Evolutionary conservation across 2,329 filamentous ascomycete species (phyloP).

Genomic region (Acrocalymma vagum): DNA sequence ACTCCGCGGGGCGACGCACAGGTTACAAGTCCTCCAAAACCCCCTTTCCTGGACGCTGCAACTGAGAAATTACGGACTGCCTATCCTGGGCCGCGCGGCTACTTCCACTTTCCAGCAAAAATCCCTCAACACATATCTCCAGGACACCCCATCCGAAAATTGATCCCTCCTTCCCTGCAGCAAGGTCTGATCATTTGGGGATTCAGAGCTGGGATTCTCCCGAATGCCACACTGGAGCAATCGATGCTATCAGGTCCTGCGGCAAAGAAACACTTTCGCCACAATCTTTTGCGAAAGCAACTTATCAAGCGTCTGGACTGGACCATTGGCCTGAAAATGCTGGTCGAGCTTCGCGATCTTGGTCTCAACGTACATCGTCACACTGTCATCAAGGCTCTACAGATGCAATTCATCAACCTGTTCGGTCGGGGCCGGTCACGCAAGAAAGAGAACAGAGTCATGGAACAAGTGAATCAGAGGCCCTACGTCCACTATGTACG

Average conservation of each 20-base stretch:
- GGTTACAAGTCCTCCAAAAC: constrained; percentile 29
- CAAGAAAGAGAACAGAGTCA: constrained; percentile 31
- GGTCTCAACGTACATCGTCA: constrained; percentile 33
- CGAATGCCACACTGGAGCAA: constrained; percentile 33
- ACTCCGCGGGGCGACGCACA: constrained; percentile 28
- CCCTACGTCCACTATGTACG: constrained; percentile 32
- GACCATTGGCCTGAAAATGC: constrained; percentile 34
- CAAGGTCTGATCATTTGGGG: constrained; percentile 46
- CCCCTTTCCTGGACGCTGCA: constrained; percentile 29
- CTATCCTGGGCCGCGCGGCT: constrained; percentile 18
- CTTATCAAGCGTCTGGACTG: constrained; percentile 31
- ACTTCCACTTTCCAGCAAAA: constrained; percentile 24
- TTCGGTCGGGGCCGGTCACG: constrained; percentile 34
- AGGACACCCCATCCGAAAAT: constrained; percentile 34
- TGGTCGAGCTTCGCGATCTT: constrained; percentile 38
- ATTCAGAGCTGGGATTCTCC: constrained; percentile 37
- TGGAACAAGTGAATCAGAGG: constrained; percentile 29
- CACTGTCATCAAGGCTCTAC: constrained; percentile 36
- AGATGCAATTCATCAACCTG: constrained; percentile 36
- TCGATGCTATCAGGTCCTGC: constrained; percentile 22
- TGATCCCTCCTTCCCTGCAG: constrained; percentile 33
- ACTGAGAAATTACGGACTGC: constrained; percentile 22
- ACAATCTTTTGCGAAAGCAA: constrained; percentile 21
- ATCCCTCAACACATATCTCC: constrained; percentile 12
- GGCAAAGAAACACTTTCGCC: constrained; percentile 35